These are phyloP conservation scores for Tylopilus vinaceipallidus DNA, from an alignment of 768 basidiomycete genomes.

Conservation along the genomic window DNA sequence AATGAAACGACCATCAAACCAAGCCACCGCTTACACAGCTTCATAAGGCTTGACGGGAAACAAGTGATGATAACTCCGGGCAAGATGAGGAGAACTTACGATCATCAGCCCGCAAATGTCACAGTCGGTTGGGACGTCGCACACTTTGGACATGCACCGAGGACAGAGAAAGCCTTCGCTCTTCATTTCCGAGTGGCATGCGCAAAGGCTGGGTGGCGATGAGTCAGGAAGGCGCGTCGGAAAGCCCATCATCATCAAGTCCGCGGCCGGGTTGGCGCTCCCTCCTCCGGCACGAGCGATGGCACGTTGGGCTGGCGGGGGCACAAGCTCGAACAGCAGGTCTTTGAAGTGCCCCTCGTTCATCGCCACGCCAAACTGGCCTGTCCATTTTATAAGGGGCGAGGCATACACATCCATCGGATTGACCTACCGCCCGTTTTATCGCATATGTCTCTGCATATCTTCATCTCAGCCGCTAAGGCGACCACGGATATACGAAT, in stretches of 20 bases:
- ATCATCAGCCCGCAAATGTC: slow-evolving; percentile 97
- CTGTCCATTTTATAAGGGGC: slow-evolving; percentile 36
- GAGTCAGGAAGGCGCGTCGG: slow-evolving; percentile 87
- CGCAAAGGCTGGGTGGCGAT: slow-evolving; percentile 82
- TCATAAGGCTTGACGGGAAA: slow-evolving; percentile 90
- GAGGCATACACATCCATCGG: background rate
- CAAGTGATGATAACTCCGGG: slow-evolving; percentile 91
- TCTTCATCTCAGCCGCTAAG: slow-evolving; percentile 97
- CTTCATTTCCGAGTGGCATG: slow-evolving; percentile 90
- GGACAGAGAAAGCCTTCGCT: slow-evolving; percentile 95
- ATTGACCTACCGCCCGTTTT: slow-evolving; percentile 76
- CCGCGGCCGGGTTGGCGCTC: slow-evolving; percentile 63
- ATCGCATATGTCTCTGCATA: slow-evolving; percentile 88
- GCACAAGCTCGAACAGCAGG: slow-evolving; percentile 90
- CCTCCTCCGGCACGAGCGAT: slow-evolving; percentile 45
- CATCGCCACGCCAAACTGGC: slow-evolving; percentile 93
- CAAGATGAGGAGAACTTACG: slow-evolving; percentile 95
- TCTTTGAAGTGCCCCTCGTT: slow-evolving; percentile 98
- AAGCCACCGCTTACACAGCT: slow-evolving; percentile 63
- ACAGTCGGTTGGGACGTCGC: slow-evolving; percentile 98
- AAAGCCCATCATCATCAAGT: slow-evolving; percentile 99
- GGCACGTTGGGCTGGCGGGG: slow-evolving; percentile 83
- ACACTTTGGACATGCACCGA: slow-evolving; percentile 87
- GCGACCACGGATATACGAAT: slow-evolving; percentile 93
- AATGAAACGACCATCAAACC: background rate